Percentiles rank a stretch among this genome's conserved stretches.
Evolutionary conservation across 1,284 basidiomycete species (phyloP).

Genomic region (Cryptococcus floricola): DNA sequence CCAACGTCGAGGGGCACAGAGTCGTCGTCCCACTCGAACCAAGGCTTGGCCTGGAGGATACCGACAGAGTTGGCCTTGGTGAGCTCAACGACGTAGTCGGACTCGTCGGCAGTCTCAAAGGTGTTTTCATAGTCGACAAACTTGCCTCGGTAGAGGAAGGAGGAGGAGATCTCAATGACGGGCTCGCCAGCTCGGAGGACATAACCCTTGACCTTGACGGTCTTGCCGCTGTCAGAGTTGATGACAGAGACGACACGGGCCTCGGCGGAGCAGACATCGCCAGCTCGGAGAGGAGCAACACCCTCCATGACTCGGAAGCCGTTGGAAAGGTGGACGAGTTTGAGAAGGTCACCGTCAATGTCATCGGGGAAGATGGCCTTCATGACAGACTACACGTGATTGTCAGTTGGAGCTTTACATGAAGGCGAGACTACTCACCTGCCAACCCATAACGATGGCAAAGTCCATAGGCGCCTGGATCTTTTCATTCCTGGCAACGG

Average conservation of each 20-base stretch:
- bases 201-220: conserved; percentile 84
- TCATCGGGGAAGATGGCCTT: conserved; percentile 88
- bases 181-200: conserved; percentile 70
- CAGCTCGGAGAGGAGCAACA: conserved; percentile 70
- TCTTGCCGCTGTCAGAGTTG: conserved; percentile 89
- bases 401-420: conserved; percentile 6
- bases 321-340: conserved; percentile 94
- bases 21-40: conserved; percentile 94
- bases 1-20: conserved; percentile 72
- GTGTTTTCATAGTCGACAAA: conserved; percentile 94
- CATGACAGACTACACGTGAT: conserved; percentile 74
- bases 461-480: conserved; percentile 96
- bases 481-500: conserved; percentile 63
- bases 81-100: conserved; percentile 77
- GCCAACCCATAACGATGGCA: conserved; percentile 96
- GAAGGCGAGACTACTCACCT: conserved; percentile 56
- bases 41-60: conserved; percentile 91
- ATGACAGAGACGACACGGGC: conserved; percentile 84
- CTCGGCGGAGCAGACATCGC: conserved; percentile 85
- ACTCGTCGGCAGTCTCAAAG: conserved; percentile 86
- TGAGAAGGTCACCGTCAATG: conserved; percentile 89
- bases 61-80: conserved; percentile 76
- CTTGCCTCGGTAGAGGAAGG: conserved; percentile 93
- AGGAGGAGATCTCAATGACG: conserved; percentile 88
- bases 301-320: conserved; percentile 86